Conservation (phyloP, 768 basidiomycete genomes). For the Clavulina sp. region DNA sequence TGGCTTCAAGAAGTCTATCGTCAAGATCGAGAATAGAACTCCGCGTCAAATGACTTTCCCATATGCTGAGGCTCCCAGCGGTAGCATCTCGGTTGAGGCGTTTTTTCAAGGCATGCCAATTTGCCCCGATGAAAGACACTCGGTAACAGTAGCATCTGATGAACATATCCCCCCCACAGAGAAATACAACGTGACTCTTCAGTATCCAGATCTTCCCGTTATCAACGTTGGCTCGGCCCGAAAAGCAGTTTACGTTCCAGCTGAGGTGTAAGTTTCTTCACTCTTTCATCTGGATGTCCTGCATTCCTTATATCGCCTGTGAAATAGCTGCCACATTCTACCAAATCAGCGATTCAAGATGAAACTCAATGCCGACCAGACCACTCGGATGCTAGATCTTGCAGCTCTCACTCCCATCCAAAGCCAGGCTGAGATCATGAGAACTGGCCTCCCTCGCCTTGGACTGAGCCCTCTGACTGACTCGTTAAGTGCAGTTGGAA, state of each 20-base stretch:
- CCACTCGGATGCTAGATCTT: conserved; percentile 47
- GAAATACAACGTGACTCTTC: conserved; percentile 33
- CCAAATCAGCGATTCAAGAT: conserved; percentile 29
- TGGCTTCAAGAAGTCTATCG: conserved; percentile 41
- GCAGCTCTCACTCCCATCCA: conserved; percentile 45
- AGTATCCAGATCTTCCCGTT: conserved; percentile 19
- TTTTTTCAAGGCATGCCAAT: conserved; percentile 38
- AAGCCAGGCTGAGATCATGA: conserved; percentile 41
- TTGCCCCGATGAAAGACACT: too few relatives aligned
- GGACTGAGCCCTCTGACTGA: conserved; percentile 22
- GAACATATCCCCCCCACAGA: not conserved
- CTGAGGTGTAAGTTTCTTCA: not conserved
- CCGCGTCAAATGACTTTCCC: conserved; percentile 38
- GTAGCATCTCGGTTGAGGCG: conserved; percentile 37
- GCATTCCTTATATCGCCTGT: not conserved
- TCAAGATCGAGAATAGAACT: conserved; percentile 29
- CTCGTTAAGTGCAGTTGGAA: conserved; percentile 33
- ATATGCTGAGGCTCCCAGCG: conserved; percentile 39
- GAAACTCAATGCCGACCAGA: conserved; percentile 43
- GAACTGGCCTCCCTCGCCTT: conserved; percentile 38
- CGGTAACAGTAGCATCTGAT: too few relatives aligned
- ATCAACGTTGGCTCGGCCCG: not conserved
- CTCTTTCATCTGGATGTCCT: not conserved
- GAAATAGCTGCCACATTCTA: conserved; percentile 19
- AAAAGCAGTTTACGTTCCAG: not conserved